Conservation (phyloP, 2,329 filamentous ascomycete genomes). For the Scopulariopsis brevicaulis region DNA sequence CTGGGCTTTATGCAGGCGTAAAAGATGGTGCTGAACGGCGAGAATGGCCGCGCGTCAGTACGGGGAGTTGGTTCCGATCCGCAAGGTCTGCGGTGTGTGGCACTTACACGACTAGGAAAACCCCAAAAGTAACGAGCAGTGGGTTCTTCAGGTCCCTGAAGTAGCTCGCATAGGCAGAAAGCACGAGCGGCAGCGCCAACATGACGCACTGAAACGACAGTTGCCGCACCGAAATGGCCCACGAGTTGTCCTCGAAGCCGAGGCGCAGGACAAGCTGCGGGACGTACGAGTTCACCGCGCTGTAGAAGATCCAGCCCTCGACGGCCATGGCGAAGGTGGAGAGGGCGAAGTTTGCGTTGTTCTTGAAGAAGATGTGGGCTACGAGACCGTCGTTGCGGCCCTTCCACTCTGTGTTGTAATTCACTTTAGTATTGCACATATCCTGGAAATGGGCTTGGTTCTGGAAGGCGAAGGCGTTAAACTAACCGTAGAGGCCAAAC, state of each 20-base stretch:
- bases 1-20: constrained; percentile 30
- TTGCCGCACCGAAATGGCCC: constrained; percentile 35
- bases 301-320: constrained; percentile 48
- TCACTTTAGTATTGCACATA: neutral
- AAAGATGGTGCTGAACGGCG: constrained; percentile 23
- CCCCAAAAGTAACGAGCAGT: constrained; percentile 29
- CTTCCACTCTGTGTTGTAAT: constrained; percentile 34
- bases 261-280: constrained; percentile 36
- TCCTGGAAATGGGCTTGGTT: neutral
- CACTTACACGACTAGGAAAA: constrained; percentile 34
- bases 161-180: constrained; percentile 28
- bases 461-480: neutral
- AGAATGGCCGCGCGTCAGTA: no score
- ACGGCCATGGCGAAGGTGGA: constrained; percentile 43
- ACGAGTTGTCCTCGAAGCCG: constrained; percentile 32
- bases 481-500: constrained; percentile 27
- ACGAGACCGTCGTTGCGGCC: constrained; percentile 40
- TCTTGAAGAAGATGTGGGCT: constrained; percentile 42
- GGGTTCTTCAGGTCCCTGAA: constrained; percentile 36
- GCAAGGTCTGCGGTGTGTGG: neutral
- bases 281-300: constrained; percentile 37
- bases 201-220: constrained; percentile 29
- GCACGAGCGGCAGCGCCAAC: constrained; percentile 21
- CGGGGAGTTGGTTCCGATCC: no score
- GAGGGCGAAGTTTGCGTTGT: constrained; percentile 41